phyloP scores from a whole-genome alignment of 1,284 basidiomycete species.

The Apiotrichum montevideense region DNA sequence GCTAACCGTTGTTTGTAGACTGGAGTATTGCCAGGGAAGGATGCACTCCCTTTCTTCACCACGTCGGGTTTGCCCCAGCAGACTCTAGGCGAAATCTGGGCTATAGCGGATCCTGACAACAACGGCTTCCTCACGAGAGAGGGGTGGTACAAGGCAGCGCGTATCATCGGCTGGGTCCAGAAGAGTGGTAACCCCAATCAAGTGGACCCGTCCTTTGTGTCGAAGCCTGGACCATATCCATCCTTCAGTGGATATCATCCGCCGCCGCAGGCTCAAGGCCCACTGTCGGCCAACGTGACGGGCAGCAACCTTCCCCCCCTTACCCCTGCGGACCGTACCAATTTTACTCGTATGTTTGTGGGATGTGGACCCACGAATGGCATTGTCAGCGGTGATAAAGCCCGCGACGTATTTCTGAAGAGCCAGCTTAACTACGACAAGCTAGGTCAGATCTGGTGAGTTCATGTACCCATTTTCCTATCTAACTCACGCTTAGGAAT shows the following conservation, averaged over 20 bases:
- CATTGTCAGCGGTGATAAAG: conserved; percentile 76
- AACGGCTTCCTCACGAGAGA: conserved; percentile 83
- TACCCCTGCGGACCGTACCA: conserved; percentile 69
- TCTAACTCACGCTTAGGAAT: conserved; percentile 54
- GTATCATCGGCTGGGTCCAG: conserved; percentile 90
- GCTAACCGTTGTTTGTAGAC: conserved; percentile 47
- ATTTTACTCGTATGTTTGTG: conserved; percentile 73
- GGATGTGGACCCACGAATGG: conserved; percentile 68
- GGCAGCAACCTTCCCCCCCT: conserved; percentile 55
- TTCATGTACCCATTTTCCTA: background rate
- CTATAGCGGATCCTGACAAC: conserved; percentile 83
- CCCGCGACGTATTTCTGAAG: conserved; percentile 86
- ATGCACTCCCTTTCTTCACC: conserved; percentile 71
- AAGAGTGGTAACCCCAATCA: conserved; percentile 52
- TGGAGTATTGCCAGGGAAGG: conserved; percentile 75
- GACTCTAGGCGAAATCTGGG: conserved; percentile 91
- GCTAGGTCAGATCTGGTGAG: conserved; percentile 88
- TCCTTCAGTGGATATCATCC: conserved; percentile 66
- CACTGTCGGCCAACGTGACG: conserved; percentile 47
- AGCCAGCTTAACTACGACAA: conserved; percentile 84
- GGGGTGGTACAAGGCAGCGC: conserved; percentile 74
- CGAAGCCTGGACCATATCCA: conserved; percentile 67
- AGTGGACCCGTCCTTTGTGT: conserved; percentile 22
- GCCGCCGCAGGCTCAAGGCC: conserved; percentile 25
- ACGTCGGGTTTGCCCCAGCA: conserved; percentile 69